phyloP scores from a whole-genome alignment of 441 rosid species.

The Erysimum cheiri region DNA sequence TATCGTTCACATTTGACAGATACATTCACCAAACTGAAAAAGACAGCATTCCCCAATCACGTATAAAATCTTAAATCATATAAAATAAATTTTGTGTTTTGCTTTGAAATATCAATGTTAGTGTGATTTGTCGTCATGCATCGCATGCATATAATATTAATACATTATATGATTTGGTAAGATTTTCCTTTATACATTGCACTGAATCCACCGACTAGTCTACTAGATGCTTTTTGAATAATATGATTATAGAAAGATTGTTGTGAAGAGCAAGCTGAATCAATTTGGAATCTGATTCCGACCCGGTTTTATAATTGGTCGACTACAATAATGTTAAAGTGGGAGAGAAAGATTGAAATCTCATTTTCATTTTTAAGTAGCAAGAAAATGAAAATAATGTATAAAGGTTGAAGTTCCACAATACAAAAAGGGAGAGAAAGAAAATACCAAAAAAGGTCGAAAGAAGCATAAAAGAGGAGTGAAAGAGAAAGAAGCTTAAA shows the following conservation, averaged over 20 bases:
- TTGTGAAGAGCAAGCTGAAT: conserved; percentile 30
- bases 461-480: conserved; percentile 2
- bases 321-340: conserved; percentile 26
- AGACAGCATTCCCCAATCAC: conserved; percentile 11
- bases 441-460: not conserved
- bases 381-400: not conserved
- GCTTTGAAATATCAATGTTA: not conserved
- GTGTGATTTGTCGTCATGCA: conserved; percentile 32
- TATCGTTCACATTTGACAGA: conserved; percentile 1
- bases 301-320: not conserved
- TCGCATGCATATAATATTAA: conserved; percentile 26
- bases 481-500: conserved; percentile 27
- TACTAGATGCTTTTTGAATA: not conserved
- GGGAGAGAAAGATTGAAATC: not conserved
- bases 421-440: not conserved
- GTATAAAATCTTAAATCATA: conserved; percentile 6
- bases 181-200: conserved; percentile 31
- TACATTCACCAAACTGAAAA: conserved; percentile 14
- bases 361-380: conserved; percentile 5
- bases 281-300: conserved; percentile 22
- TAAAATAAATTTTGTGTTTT: conserved; percentile 3
- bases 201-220: conserved; percentile 32
- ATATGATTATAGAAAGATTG: conserved; percentile 4
- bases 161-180: conserved; percentile 14
- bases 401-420: conserved; percentile 27